Conservation (phyloP, 2,329 filamentous ascomycete genomes). For the Alternaria novae-zelandiae region DNA sequence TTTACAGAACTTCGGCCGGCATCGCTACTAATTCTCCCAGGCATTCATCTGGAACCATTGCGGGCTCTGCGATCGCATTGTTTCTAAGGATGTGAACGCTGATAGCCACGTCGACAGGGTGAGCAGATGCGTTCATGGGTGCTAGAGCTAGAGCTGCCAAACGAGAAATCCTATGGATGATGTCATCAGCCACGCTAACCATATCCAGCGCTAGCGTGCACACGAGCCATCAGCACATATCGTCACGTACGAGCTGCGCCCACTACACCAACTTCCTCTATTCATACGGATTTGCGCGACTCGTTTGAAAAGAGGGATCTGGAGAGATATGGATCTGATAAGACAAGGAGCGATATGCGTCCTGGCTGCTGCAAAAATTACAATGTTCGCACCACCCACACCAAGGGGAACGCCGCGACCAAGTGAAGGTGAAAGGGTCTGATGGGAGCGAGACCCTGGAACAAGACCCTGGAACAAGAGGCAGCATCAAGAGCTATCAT, state of each 20-base stretch:
- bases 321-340: neutral
- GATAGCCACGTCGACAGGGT: neutral
- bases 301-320: neutral
- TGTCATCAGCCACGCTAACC: neutral
- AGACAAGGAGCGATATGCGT: no score
- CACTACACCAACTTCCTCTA: neutral
- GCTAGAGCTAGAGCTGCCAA: no score
- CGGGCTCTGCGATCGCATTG: rapidly evolving
- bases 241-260: neutral
- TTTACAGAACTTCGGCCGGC: neutral
- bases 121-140: neutral
- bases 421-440: neutral
- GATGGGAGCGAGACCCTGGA: neutral
- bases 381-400: no score
- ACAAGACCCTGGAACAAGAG: no score
- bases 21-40: neutral
- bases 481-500: neutral
- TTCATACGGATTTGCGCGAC: neutral
- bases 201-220: neutral
- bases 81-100: neutral
- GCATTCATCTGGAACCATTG: rapidly evolving
- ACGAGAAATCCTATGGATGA: neutral
- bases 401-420: neutral
- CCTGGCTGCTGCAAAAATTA: neutral
- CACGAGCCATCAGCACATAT: neutral